A percentile compares a stretch with the other conserved stretches of the same genome.
Conservation (phyloP, 2,329 filamentous ascomycete species). For the Saccharata proteae region DNA sequence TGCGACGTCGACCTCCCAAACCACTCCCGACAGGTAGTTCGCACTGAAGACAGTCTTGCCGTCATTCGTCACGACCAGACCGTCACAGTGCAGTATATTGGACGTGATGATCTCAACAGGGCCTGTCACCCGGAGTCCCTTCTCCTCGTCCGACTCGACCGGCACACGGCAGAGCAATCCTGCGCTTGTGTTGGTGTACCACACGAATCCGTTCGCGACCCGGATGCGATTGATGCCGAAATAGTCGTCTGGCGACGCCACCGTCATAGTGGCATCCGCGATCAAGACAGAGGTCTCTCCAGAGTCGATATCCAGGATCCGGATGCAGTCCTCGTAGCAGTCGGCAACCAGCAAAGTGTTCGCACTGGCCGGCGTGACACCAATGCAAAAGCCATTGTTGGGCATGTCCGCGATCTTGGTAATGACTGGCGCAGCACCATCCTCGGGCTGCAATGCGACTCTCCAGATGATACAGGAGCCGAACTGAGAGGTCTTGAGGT, state of each 20-base stretch:
- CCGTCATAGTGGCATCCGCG: slow-evolving; percentile 7
- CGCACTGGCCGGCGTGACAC: neutral
- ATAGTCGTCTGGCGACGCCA: slow-evolving; percentile 4
- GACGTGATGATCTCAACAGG: slow-evolving; percentile 6
- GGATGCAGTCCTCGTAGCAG: slow-evolving; percentile 7
- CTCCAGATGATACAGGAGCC: slow-evolving; percentile 5
- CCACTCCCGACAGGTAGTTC: slow-evolving; percentile 5
- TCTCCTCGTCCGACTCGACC: neutral
- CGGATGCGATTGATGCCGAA: slow-evolving; percentile 9
- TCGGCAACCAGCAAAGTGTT: slow-evolving; percentile 6
- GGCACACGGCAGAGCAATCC: slow-evolving; percentile 7
- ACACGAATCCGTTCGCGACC: slow-evolving; percentile 4
- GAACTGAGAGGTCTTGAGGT: slow-evolving; percentile 3
- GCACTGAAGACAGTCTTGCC: slow-evolving; percentile 2
- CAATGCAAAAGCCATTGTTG: slow-evolving; percentile 7
- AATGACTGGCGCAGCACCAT: neutral
- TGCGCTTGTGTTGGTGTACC: slow-evolving; percentile 8
- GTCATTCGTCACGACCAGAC: slow-evolving; percentile 5
- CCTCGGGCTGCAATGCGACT: slow-evolving; percentile 1
- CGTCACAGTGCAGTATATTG: slow-evolving; percentile 6
- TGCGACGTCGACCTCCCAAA: slow-evolving; percentile 7
- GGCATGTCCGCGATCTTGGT: slow-evolving; percentile 5
- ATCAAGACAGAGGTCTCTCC: slow-evolving; percentile 4
- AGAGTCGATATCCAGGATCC: slow-evolving; percentile 3
- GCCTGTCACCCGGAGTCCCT: neutral